A percentile compares a stretch with the other conserved stretches of the same genome.
phyloP scores from a whole-genome alignment of 2,329 filamentous ascomycete genomes.

The Phaeosphaeria sp. region DNA sequence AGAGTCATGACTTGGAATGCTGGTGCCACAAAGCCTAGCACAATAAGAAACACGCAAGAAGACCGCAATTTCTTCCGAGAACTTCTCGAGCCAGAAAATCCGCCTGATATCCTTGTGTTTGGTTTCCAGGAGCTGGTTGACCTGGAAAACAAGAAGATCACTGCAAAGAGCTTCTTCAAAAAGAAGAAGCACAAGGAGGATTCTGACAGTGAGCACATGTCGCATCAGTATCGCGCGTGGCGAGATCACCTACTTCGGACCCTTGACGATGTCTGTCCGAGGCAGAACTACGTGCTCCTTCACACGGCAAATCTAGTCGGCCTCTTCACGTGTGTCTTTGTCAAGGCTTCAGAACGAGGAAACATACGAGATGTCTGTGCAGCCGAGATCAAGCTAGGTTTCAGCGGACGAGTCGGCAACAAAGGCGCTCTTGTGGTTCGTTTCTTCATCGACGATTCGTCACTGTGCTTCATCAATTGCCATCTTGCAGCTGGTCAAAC shows the following conservation, averaged over 20 bases:
- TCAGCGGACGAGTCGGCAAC: slow-evolving; percentile 95
- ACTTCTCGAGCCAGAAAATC: slow-evolving; percentile 75
- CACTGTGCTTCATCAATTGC: slow-evolving; percentile 95
- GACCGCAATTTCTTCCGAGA: slow-evolving; percentile 83
- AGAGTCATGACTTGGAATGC: slow-evolving; percentile 96
- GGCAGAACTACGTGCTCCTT: slow-evolving; percentile 81
- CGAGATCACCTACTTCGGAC: slow-evolving; percentile 84
- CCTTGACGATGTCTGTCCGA: slow-evolving; percentile 82
- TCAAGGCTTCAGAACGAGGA: slow-evolving; percentile 78
- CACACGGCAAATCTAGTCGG: slow-evolving; percentile 92
- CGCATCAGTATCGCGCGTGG: slow-evolving; percentile 97
- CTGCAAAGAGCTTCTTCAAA: slow-evolving; percentile 91
- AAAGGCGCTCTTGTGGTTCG: slow-evolving; percentile 92
- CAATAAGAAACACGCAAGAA: slow-evolving; percentile 71
- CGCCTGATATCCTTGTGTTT: slow-evolving; percentile 91
- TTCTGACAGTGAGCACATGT: slow-evolving; percentile 87
- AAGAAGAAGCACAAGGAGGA: slow-evolving; percentile 81
- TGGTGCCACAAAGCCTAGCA: slow-evolving; percentile 90
- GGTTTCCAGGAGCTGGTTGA: slow-evolving; percentile 99
- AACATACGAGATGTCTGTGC: slow-evolving; percentile 79
- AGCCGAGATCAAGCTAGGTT: slow-evolving; percentile 90
- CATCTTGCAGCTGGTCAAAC: slow-evolving; percentile 94
- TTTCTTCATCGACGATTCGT: slow-evolving; percentile 93
- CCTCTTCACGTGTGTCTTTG: slow-evolving; percentile 94
- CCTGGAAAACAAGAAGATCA: slow-evolving; percentile 94